Base-by-base conservation (phyloP, 768 basidiomycete genomes). In the Termitomyces sp. region DNA sequence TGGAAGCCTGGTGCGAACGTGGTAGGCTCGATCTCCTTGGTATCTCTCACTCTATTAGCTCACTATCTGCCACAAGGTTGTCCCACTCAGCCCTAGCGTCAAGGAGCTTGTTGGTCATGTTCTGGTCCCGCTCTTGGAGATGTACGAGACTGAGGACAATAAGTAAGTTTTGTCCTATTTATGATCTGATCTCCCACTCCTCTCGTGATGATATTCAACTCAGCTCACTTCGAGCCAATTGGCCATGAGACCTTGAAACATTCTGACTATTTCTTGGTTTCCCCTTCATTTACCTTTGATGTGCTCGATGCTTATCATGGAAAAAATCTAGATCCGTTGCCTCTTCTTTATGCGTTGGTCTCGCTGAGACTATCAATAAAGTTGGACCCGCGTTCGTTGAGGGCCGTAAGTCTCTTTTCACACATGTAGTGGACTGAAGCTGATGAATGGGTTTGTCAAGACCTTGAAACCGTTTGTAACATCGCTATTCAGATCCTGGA, bases 111-210 rank as follows among this genome's bases (percentile, higher is more conserved):
- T 93, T 57, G 80, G 80, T 5, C 88, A 91, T 63, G 80, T 86
- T 43, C 68, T 98, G 44, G 79, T 79, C 7, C 80, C 85, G 25
- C 79, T 98, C 30, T 68, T 98, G 58, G 89, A 94, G 53, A 87
- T 94, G 84, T 96, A 91, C 71, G 87, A 90, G 65, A 84, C 86
- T 3, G 97, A 99, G 72, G 97, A 99, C 66, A 94, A 96, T 78
- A 96, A 98, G 94, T 97, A 67, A 76, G 92, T 82, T 1, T 47
- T 49, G 9, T 11, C 60, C 66, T 56, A 23, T n/a, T 23, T 8
- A 23, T 48, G 52, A 34, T 60, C 28, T 45, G 54, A 34, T 53
- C 32, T 55, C 30, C 55, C 52, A 19, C 21, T 12, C 27, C 41
- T 44, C 16, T 6, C 12, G 50, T 72, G 81, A 84, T 83, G 84